Evolutionary conservation across 2,329 filamentous ascomycete genomes (phyloP).

Genomic region (Teratosphaeria destructans): DNA sequence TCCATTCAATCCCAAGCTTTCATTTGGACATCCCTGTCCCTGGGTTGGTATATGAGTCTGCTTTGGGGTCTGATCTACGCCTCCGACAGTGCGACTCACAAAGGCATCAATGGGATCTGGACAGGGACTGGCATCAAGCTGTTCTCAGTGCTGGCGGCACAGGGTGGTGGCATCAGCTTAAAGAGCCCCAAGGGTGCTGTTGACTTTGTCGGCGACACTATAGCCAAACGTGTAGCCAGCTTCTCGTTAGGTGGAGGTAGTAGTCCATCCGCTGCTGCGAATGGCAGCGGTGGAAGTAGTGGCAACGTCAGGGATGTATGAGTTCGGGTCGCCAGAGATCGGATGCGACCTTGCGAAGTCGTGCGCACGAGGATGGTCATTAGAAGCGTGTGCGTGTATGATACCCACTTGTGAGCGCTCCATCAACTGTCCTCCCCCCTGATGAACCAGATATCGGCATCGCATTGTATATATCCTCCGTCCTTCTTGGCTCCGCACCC

Average conservation of each 20-base stretch:
- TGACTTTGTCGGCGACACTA: constrained; percentile 82
- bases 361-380: neutral
- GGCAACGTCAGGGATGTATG: neutral
- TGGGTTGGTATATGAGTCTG: constrained; percentile 93
- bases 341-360: neutral
- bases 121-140: constrained; percentile 80
- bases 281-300: neutral
- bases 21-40: constrained; percentile 80
- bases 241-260: neutral
- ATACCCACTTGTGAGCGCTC: neutral
- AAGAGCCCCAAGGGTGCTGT: constrained; percentile 81
- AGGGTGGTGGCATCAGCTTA: constrained; percentile 39
- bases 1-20: constrained; percentile 56
- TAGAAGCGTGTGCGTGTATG: neutral
- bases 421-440: too few relatives aligned
- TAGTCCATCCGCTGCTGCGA: neutral
- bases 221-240: constrained; percentile 76
- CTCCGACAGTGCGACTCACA: constrained; percentile 72
- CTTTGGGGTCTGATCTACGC: constrained; percentile 91
- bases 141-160: constrained; percentile 73
- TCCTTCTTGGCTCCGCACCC: too few relatives aligned
- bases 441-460: too few relatives aligned
- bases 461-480: too few relatives aligned
- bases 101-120: constrained; percentile 78
- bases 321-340: neutral